Conservation (phyloP, 2,329 filamentous ascomycete genomes). For the Phaeosphaeriaceae sp. region DNA sequence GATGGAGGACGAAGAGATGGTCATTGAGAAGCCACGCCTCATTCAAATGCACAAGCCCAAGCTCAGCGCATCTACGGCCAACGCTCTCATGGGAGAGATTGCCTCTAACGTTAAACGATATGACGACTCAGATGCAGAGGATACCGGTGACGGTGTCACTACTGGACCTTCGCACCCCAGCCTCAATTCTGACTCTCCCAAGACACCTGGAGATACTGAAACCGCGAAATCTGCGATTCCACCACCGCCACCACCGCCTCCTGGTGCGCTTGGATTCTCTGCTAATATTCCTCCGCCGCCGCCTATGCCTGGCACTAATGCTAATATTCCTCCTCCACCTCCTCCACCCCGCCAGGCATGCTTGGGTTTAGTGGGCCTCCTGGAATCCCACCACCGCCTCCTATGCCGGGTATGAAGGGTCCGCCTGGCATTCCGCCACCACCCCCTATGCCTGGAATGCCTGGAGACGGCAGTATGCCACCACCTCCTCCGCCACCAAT, state of each 20-base stretch:
- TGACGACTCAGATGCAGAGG: conserved; percentile 76
- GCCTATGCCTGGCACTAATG: conserved; percentile 55
- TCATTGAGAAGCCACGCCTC: conserved; percentile 80
- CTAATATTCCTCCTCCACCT: conserved; percentile 53
- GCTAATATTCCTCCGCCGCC: conserved; percentile 51
- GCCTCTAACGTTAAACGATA: conserved; percentile 75
- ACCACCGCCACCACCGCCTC: conserved; percentile 56
- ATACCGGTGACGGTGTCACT: conserved; percentile 68
- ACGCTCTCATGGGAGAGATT: conserved; percentile 74
- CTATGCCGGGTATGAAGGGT: conserved; percentile 52
- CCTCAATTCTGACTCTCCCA: conserved; percentile 72
- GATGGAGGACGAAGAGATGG: conserved; percentile 61
- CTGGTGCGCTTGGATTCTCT: conserved; percentile 47
- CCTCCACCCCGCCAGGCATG: conserved; percentile 58
- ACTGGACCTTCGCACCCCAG: conserved; percentile 79
- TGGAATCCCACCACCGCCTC: conserved; percentile 54
- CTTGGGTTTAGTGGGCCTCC: conserved; percentile 46
- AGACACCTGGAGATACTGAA: conserved; percentile 66
- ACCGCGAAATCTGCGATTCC: conserved; percentile 50
- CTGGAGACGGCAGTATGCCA: conserved; percentile 54
- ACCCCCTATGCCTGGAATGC: conserved; percentile 60
- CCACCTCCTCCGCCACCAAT: conserved; percentile 67
- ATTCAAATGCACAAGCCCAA: conserved; percentile 79
- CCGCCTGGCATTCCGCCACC: conserved; percentile 48
- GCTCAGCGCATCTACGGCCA: conserved; percentile 66